phyloP scores from a whole-genome alignment of 257 asterid genomes.

The Euphrasia confusa region DNA sequence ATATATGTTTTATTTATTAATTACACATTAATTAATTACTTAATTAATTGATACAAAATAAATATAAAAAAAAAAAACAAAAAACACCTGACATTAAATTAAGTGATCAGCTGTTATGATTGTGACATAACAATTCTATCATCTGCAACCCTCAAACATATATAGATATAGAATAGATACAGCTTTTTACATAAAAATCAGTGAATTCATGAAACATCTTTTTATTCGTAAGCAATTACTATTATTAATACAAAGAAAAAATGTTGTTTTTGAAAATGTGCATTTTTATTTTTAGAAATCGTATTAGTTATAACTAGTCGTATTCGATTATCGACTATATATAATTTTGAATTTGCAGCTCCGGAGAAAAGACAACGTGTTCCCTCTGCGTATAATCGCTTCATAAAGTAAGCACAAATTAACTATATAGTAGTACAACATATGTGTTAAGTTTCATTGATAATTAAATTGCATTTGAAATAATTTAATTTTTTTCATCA shows the following conservation, averaged over 20 bases:
- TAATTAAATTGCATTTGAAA: neutral
- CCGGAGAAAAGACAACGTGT: slow-evolving; percentile 90
- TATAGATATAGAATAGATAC: slow-evolving; percentile 7
- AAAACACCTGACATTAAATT: slow-evolving; percentile 30
- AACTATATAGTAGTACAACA: too few species aligned
- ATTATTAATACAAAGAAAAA: too few species aligned
- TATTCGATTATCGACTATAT: too few species aligned
- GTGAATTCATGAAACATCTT: neutral
- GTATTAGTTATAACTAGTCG: slow-evolving; percentile 12
- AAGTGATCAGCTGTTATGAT: slow-evolving; percentile 39
- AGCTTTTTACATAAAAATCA: neutral
- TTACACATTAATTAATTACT: neutral
- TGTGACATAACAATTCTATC: slow-evolving; percentile 49
- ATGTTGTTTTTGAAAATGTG: too few species aligned
- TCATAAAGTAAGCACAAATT: slow-evolving; percentile 63
- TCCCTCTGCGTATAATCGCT: slow-evolving; percentile 87
- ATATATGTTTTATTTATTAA: neutral
- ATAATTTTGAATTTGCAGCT: slow-evolving; percentile 33
- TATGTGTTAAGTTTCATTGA: too few species aligned
- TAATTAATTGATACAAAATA: neutral
- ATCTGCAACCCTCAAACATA: slow-evolving; percentile 25
- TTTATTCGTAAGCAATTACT: slow-evolving; percentile 19
- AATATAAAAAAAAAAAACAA: slow-evolving; percentile 2
- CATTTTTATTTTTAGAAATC: too few species aligned
- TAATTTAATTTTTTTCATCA: neutral